phyloP scores from a whole-genome alignment of 2,329 filamentous ascomycete genomes.

The Trichoderma brevicompactum region DNA sequence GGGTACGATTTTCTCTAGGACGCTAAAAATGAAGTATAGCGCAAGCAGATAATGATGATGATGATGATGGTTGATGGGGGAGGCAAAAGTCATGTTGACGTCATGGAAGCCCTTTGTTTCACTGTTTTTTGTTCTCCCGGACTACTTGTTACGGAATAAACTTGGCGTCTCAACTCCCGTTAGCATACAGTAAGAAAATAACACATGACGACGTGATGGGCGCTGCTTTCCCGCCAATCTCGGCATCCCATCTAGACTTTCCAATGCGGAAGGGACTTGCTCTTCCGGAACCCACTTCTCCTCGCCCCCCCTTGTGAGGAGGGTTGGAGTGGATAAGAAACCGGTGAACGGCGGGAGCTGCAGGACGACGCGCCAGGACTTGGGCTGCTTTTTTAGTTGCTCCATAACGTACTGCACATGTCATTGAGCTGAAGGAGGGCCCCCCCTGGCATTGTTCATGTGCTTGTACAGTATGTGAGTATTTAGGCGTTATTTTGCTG shows the following conservation, averaged over 20 bases:
- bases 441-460: too few species aligned
- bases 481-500: too few species aligned
- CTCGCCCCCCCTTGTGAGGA: too few species aligned
- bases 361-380: neutral
- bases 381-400: too few species aligned
- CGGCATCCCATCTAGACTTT: neutral
- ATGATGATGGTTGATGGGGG: neutral
- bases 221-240: neutral
- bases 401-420: too few species aligned
- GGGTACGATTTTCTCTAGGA: neutral
- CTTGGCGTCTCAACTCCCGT: too few species aligned
- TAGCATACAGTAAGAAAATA: too few species aligned
- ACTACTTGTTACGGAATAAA: neutral
- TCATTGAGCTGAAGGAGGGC: too few species aligned
- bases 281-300: neutral
- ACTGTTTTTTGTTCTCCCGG: neutral
- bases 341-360: conserved; percentile 12
- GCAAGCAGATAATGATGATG: neutral
- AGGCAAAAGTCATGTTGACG: conserved; percentile 25
- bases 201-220: neutral
- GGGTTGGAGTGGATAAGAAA: neutral
- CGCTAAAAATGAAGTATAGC: too few species aligned
- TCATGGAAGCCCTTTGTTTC: conserved; percentile 1
- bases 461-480: too few species aligned
- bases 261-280: neutral